Base-by-base conservation (phyloP, 1,284 basidiomycete species). In the Salmacisia buchloeana region DNA sequence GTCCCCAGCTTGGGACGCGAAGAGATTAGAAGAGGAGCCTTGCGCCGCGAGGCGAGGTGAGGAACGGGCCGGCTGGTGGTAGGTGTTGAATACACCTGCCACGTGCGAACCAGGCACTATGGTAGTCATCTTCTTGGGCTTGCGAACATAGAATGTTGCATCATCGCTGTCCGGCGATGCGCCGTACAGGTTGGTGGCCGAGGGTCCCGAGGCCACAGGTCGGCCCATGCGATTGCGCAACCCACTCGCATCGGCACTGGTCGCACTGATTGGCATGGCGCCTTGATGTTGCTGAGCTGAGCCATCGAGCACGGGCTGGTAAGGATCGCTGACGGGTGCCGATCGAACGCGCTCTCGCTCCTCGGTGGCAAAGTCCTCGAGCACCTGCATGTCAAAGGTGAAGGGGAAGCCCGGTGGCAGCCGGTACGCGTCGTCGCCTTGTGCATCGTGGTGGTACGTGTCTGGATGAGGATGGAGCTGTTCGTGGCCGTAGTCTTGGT, bases 91-190 rank as follows among this genome's bases (percentile, higher is more conserved):
- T 3, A 54, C 49, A 7, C 49, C 49, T 54, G 49, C 49, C 2
- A 54, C 60, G 33, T 59, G 43, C 9, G 27, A 60, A 15, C 69
- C 71, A 12, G 66, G 61, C 18, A 66, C 69, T 25, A 69, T 62
- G 2, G 63, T 61, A 59, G 69, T 69, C 29, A 70, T 62, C 52
- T 67, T 70, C 46, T 75, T 71, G 3, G 76, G 76, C 33, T 76
- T 68, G 25, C 77, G 70, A 29, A 70, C 72, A 69, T 79, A 79
- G 62, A 79, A 72, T 5, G 71, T 77, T 10, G 75, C 74, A 52
- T 79, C 76, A 52, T 75, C 75, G 27, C 68, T 72, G 43, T 76
- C 74, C 7, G 74, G 73, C 2, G 73, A 74, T 15, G 68, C 63
- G 35, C 73, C 75, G 43, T 72, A 71, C 12, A 54, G 49, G 15